These are phyloP conservation scores for Eimeria tenella DNA, from an alignment of 169 alveolate species.

Conservation along the genomic window DNA sequence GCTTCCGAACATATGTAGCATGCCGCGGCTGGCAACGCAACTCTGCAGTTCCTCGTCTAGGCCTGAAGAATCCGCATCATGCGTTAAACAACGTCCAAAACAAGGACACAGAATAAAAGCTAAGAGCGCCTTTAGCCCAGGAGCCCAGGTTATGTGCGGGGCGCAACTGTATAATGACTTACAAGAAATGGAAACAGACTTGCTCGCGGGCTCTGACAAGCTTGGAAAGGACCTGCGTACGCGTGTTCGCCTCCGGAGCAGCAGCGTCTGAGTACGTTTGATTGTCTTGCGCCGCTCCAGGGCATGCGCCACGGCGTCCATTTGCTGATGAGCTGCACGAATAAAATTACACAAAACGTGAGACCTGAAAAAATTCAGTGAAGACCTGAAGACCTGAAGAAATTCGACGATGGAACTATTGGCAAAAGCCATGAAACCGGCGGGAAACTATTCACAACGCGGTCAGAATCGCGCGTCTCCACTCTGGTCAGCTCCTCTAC, in stretches of 20 bases:
- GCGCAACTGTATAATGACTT: not conserved
- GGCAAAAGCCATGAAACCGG: too few species aligned
- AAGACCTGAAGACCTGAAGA: too few species aligned
- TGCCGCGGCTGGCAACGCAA: constrained; percentile 41
- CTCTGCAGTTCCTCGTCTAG: constrained; percentile 50
- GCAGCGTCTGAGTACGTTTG: constrained; percentile 60
- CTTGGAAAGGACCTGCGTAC: constrained; percentile 50
- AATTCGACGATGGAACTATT: too few species aligned
- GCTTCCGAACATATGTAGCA: constrained; percentile 51
- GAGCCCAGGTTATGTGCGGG: not conserved
- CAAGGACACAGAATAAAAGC: not conserved
- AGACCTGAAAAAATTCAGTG: not conserved
- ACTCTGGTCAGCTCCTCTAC: too few species aligned
- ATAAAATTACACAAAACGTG: not conserved
- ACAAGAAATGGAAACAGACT: constrained; percentile 28
- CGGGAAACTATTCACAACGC: too few species aligned
- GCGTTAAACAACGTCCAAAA: not conserved
- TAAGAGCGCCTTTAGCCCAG: not conserved
- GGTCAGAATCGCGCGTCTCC: too few species aligned
- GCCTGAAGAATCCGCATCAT: not conserved
- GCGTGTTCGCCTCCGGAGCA: constrained; percentile 62
- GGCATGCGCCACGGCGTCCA: constrained; percentile 35
- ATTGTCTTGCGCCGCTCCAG: constrained; percentile 66
- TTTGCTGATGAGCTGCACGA: not conserved
- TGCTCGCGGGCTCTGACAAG: constrained; percentile 54